A percentile compares a stretch with the other conserved stretches of the same genome.
phyloP scores from a whole-genome alignment of 768 basidiomycete genomes.

The Mycena metata region DNA sequence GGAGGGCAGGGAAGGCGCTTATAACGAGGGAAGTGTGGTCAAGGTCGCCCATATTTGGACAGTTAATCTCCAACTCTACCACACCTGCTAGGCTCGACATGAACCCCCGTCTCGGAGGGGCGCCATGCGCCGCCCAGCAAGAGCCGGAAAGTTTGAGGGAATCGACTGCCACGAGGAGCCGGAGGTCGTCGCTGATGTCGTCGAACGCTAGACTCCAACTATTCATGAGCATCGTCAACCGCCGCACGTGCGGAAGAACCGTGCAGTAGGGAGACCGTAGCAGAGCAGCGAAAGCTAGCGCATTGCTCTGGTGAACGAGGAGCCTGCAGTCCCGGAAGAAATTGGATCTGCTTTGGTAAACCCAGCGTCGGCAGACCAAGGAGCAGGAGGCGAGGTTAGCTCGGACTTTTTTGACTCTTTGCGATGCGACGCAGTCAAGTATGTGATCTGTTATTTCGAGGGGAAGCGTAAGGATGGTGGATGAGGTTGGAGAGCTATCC shows the following conservation, averaged over 20 bases:
- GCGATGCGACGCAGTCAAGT: constrained; percentile 14
- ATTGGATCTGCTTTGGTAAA: constrained; percentile 7
- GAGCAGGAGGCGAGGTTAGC: constrained; percentile 17
- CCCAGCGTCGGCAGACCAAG: constrained; percentile 18
- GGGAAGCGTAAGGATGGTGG: background rate
- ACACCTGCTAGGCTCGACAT: constrained; percentile 16
- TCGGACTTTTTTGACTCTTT: background rate
- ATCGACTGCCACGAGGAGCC: too few species aligned
- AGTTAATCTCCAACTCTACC: constrained; percentile 18
- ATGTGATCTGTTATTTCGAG: constrained; percentile 8
- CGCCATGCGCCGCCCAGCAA: background rate
- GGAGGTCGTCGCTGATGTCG: background rate
- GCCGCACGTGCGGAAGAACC: constrained; percentile 4
- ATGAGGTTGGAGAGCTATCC: too few species aligned
- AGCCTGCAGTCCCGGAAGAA: constrained; percentile 19
- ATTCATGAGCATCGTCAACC: constrained; percentile 3
- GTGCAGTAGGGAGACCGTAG: constrained; percentile 23
- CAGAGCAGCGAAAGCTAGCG: background rate
- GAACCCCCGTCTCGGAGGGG: constrained; percentile 17
- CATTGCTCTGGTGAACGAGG: background rate
- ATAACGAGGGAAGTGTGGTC: constrained; percentile 11
- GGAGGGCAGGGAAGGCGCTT: constrained; percentile 23
- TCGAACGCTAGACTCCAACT: background rate
- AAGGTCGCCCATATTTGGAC: constrained; percentile 14
- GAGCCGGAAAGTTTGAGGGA: background rate